Evolutionary conservation across 176 grass and related monocot genomes (phyloP), one percentile per base, ranked within the genome.

Genomic region (Bromus sterilis): DNA sequence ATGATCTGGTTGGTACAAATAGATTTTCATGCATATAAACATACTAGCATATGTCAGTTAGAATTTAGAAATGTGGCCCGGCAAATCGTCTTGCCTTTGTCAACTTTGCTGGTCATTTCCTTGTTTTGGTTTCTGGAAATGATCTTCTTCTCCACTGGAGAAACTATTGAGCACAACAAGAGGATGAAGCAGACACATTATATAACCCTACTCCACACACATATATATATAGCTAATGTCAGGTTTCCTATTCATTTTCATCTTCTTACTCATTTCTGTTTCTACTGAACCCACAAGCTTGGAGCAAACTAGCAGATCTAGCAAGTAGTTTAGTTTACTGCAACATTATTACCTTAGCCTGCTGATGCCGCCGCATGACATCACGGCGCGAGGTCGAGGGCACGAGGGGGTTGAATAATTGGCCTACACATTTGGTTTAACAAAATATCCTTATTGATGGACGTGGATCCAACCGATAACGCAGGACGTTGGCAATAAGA

Each of bases 341-440:
- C 6, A 21, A 9, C 55, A 57, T 57, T 7, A 35, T 37, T 33
- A 35, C 51, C 2, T 12, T 12, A 39, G 34, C 14, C 60, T 63
- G 76, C 57, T 91, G 89, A 86, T 80, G 79, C 78, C n/a, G 65
- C 37, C 35, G 10, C 29, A 85, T 91, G 85, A 91, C 83, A 74
- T 94, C 92, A 78, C 58, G 31, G 3, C 49, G 67, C 60, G 7
- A 34, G 14, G 3, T 18, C 31, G 3, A n/a, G 59, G 74, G 69
- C 39, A 66, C 15, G 26, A 87, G 83, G 79, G 64, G 79, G 57
- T 36, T 91, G 71, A 86, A 80, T 49, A 72, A 77, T 78, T 56
- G 48, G 9, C 11, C 7, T n/a, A 84, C 9, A n/a, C n/a, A n/a
- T 15, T 29, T 34, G 34, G 28, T 53, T 21, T 53, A 53, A 31